A percentile compares a stretch with the other conserved stretches of the same genome.
Evolutionary conservation across 2,329 filamentous ascomycete species (phyloP).

Genomic region (Tolypocladium nubicola): DNA sequence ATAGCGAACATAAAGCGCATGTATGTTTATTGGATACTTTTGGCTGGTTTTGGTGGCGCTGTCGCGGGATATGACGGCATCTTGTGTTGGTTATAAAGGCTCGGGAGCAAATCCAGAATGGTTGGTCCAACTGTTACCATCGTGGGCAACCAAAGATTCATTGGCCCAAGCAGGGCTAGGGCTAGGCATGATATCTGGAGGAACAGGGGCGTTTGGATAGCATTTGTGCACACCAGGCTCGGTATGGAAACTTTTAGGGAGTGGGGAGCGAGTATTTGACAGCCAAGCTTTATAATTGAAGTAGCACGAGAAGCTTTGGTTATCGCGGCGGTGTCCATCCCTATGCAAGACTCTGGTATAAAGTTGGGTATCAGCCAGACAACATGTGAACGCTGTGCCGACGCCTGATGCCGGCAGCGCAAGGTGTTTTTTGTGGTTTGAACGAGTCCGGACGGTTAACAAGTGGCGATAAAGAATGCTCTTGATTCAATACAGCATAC

Average conservation of each 20-base stretch:
- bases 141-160: neutral
- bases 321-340: neutral
- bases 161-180: neutral
- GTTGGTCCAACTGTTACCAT: neutral
- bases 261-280: neutral
- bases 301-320: neutral
- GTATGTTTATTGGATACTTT: neutral
- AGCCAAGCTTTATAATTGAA: neutral
- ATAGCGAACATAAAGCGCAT: neutral
- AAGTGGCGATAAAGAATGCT: no score
- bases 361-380: neutral
- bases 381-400: neutral
- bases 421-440: neutral
- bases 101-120: neutral
- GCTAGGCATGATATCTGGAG: neutral
- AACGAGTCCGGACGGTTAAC: no score
- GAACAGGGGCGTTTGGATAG: neutral
- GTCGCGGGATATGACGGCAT: neutral
- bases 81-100: neutral
- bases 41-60: neutral
- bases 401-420: neutral
- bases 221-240: neutral
- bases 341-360: neutral
- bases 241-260: neutral
- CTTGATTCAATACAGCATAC: no score